phyloP scores from a whole-genome alignment of 73 alveolate species.

The Paramecium sonneborni region DNA sequence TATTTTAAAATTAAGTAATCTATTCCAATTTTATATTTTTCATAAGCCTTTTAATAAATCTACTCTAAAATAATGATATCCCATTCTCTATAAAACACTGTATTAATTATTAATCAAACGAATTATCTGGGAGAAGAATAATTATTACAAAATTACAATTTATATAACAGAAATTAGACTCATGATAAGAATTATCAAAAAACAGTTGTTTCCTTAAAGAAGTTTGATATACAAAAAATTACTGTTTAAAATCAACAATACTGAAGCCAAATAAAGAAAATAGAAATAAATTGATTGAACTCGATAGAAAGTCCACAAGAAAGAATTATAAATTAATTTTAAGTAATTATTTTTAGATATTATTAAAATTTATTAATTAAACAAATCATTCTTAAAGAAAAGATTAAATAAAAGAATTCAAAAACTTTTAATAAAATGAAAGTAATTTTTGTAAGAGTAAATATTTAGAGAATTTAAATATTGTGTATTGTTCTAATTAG shows the following conservation, averaged over 20 bases:
- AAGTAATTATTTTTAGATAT: neutral
- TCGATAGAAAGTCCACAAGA: conserved; percentile 29
- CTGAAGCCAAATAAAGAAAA: conserved; percentile 35
- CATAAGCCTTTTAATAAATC: too few relatives aligned
- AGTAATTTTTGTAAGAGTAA: conserved; percentile 61
- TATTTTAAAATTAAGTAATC: too few relatives aligned
- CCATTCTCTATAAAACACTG: too few relatives aligned
- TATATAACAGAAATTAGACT: too few relatives aligned
- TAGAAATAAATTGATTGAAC: neutral
- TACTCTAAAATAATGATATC: too few relatives aligned
- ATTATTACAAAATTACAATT: too few relatives aligned
- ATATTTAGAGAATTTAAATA: conserved; percentile 61
- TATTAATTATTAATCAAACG: too few relatives aligned
- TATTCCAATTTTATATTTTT: too few relatives aligned
- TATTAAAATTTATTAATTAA: too few relatives aligned
- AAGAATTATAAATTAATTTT: conserved; percentile 37
- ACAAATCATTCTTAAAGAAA: too few relatives aligned
- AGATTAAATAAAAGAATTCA: conserved; percentile 16
- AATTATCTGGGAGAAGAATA: too few relatives aligned
- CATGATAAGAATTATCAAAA: neutral
- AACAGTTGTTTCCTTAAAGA: neutral
- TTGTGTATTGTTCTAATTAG: conserved; percentile 33
- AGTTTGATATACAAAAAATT: too few relatives aligned
- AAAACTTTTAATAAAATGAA: conserved; percentile 28
- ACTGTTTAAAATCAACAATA: conserved; percentile 60